Evolutionary conservation across 164 flowering plant species (phyloP), one percentile per base, ranked within the genome.

Genomic region (Piper betle): DNA sequence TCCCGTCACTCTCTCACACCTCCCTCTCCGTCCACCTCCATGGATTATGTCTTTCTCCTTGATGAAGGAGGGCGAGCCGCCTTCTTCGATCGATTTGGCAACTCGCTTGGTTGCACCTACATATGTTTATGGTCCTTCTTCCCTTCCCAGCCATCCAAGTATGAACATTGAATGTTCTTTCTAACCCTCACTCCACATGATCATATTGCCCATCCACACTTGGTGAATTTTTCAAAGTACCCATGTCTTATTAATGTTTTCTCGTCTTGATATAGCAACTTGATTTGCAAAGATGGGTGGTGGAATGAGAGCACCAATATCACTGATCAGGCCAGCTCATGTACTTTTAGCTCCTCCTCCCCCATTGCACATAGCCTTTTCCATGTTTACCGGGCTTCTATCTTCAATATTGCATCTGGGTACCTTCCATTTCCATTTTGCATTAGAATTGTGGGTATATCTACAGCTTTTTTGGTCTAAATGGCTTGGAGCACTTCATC

Each of bases 111-210:
- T 39, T 78, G 80, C 75, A 67, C 80, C 58, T 84, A 86, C 74
- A 55, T 84, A 53, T 83, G 91, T 68, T 77, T 89, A 39, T 86
- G 96, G 96, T 73, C 76, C 16, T 83, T 77, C 63, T 40, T 60
- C n/a, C 78, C 81, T 16, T 68, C 50, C 15, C 77, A 39, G 17
- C 39, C 75, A 16, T 59, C 72, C 40, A 81, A 73, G 88, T 85
- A 75, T 55, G 39, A 43, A 18, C 55, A 25, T 25, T 25, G 33
- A 25, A 25, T 25, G 33, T 25, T 25, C 33, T 25, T 25, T 25
- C 33, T 25, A 25, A 25, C 33, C 33, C 2, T 25, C 33, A 25
- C 33, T 25, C 33, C 33, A 25, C 33, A 25, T 25, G 33, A 25
- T 25, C 33, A 25, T 25, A 25, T 25, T 25, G 33, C 33, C 33